Evolutionary conservation across 129 eudicot genomes (phyloP), one percentile per base, ranked within the genome.

Genomic region (Tanacetum coccineum): DNA sequence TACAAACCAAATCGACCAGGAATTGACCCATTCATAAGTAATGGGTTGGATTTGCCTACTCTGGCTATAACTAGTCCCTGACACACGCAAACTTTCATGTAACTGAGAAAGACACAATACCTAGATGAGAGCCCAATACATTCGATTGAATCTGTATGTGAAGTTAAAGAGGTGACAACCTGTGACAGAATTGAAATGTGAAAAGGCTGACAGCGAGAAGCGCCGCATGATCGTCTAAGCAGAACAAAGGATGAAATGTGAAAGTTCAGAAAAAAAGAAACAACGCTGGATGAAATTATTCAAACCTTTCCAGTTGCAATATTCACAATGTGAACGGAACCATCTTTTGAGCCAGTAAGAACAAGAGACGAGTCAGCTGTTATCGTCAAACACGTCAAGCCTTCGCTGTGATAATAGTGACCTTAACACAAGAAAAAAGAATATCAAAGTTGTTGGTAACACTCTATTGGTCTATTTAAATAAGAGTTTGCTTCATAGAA

Each of bases 331-430:
- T 84, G 88, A 61, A 79, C 90, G 59, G 87, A 82, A 54, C 88
- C 81, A 65, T 93, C 99, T 72, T 79, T 81, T 47, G 99, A 86
- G 50, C 99, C 96, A 30, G 92, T 84, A 61, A 93, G 85, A 67
- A 85, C 96, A 67, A 86, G 90, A 66, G 86, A 64, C 12, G 99
- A 93, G 81, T 93, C 96, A 4, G 95, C 78, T 54, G 70, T 89
- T 57, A 93, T 78, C 3, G 87, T 62, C 90, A 93, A 68, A 77
- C 99, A 93, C 45, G 99, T 89, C 71, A 93, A 60, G 13, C 95
- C 92, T 59, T 88, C 84, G 3, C 82, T 56, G 77, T 93, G 98
- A 84, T 88, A 93, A 14, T 76, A 80, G 82, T 93, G 88, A 75
- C 96, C 98, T 92, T 63, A 14, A 47, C 58, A 67, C 50, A 72